Evolutionary conservation across 176 grass and related monocot species (phyloP).

Genomic region (Aegilops umbellulata): DNA sequence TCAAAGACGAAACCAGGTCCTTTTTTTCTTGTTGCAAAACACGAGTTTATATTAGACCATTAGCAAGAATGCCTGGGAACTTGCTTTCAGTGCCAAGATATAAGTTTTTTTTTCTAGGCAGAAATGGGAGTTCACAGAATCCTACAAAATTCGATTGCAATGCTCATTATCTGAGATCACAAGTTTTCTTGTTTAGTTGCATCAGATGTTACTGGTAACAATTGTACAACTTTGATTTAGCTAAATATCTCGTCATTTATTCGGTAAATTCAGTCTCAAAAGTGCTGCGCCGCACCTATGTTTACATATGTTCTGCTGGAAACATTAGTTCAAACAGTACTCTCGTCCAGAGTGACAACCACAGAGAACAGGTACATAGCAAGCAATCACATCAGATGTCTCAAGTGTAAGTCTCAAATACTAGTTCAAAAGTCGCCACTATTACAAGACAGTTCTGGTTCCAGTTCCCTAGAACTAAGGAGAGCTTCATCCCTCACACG

Average conservation of each 20-base stretch:
- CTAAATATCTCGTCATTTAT: neutral
- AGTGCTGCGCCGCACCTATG: neutral
- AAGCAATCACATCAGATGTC: neutral
- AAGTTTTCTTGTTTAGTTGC: neutral
- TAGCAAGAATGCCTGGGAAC: no score
- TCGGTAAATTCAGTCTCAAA: neutral
- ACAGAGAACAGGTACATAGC: neutral
- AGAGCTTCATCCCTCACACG: neutral
- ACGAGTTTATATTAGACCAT: no score
- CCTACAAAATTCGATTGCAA: neutral
- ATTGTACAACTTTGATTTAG: neutral
- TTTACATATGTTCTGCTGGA: neutral
- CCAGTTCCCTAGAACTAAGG: neutral
- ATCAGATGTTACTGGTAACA: neutral
- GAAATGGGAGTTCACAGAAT: neutral
- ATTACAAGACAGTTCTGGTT: slow-evolving; percentile 22
- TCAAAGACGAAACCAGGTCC: neutral
- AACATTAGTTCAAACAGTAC: neutral
- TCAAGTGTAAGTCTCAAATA: neutral
- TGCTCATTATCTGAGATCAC: neutral
- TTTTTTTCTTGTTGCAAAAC: no score
- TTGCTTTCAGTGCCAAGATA: no score
- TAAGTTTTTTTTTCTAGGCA: no score
- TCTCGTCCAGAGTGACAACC: neutral
- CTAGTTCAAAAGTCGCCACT: neutral